Base-by-base conservation (phyloP, 768 basidiomycete genomes). In the Psilocybe cyanescens region DNA sequence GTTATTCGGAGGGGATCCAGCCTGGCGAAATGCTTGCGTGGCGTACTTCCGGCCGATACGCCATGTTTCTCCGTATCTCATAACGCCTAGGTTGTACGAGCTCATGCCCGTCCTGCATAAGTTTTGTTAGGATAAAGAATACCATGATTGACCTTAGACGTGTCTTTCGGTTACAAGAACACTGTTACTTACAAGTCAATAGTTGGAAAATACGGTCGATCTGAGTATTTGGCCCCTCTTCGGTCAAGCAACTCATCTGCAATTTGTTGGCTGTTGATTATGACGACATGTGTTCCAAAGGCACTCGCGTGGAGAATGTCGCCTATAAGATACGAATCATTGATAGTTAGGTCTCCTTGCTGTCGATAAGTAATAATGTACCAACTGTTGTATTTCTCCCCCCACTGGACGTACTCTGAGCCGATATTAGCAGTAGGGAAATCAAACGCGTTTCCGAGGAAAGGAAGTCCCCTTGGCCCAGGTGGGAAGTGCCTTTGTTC, bases 61-160 rank as follows among this genome's bases (percentile, higher is more conserved):
- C 72, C 70, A 76, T 37, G 31, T 45, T 3, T 63, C 56, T 7
- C 69, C 70, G 54, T 75, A 73, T 2, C 41, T 61, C 60, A 71
- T 63, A 24, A 71, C 59, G 1, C 63, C 68, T 44, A 70, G 45
- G 30, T 66, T 67, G 37, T 64, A 69, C 39, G 60, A 67, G 65
- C 65, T 72, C 48, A 66, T 63, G 31, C 73, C 71, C 52, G 44
- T 1, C 4, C 8, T 11, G 33, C 24, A 24, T 24, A 24, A 24
- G 24, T 24, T 19, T 19, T 24, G 2, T 24, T 24, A 24, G 24
- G 24, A 24, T 24, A 24, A 24, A 24, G 24, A 24, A 24, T 24
- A 24, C 24, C 24, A 24, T 24, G 24, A 24, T 24, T 24, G 24
- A 24, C 24, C 24, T 24, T 24, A 24, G 24, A 24, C 24, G 2